phyloP scores from a whole-genome alignment of 2,329 filamentous ascomycete genomes.

The Tricladium varicosporioides region DNA sequence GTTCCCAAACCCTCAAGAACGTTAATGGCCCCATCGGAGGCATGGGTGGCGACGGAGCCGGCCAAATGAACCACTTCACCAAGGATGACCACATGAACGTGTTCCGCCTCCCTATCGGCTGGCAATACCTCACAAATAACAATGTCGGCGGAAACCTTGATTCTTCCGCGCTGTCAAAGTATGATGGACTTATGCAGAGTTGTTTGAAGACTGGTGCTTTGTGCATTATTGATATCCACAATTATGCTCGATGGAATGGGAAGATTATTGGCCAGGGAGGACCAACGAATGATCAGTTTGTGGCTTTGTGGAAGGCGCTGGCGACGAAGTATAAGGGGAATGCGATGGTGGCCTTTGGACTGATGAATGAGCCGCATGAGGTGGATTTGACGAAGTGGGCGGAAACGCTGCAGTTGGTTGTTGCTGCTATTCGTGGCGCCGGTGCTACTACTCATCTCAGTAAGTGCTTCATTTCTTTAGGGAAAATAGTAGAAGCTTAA shows the following conservation, averaged over 20 bases:
- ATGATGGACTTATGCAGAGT: constrained; percentile 54
- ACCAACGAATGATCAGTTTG: constrained; percentile 57
- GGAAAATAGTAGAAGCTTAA: background rate
- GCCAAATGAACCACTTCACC: constrained; percentile 33
- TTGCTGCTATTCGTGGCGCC: constrained; percentile 62
- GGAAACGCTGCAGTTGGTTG: constrained; percentile 57
- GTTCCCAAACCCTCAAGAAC: constrained; percentile 36
- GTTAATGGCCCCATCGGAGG: constrained; percentile 34
- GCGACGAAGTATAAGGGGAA: constrained; percentile 56
- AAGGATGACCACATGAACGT: constrained; percentile 52
- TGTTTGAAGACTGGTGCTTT: constrained; percentile 55
- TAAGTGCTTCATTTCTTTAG: background rate
- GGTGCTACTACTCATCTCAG: constrained; percentile 61
- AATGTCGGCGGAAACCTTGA: constrained; percentile 50
- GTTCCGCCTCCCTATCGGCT: constrained; percentile 55
- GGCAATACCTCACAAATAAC: constrained; percentile 59
- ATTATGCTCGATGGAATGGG: constrained; percentile 59
- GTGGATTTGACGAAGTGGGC: constrained; percentile 56
- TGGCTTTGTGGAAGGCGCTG: constrained; percentile 53
- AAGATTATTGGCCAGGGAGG: constrained; percentile 65
- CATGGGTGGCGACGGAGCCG: constrained; percentile 34
- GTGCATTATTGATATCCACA: constrained; percentile 60
- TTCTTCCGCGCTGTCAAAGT: constrained; percentile 46
- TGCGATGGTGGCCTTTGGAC: constrained; percentile 56
- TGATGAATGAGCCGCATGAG: constrained; percentile 64